phyloP scores from a whole-genome alignment of 768 basidiomycete species.

The Suillus paluster region DNA sequence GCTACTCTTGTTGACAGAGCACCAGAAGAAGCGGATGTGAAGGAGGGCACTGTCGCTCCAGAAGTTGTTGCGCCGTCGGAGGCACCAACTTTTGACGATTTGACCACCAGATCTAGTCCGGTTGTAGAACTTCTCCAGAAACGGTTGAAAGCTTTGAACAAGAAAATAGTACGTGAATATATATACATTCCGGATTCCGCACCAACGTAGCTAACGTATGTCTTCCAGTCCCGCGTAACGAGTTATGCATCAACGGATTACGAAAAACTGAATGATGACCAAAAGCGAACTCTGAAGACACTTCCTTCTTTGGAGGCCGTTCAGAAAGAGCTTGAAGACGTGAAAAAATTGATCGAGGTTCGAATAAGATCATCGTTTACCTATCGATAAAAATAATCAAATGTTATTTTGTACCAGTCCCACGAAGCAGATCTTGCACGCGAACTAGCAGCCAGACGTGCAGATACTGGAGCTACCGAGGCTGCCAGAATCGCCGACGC shows the following conservation, averaged over 20 bases:
- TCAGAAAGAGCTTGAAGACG: slow-evolving; percentile 81
- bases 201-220: background rate
- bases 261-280: slow-evolving; percentile 87
- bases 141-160: slow-evolving; percentile 73
- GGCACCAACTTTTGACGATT: slow-evolving; percentile 48
- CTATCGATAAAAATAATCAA: slow-evolving; percentile 5
- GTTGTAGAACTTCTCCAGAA: slow-evolving; percentile 81
- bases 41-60: slow-evolving; percentile 50
- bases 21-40: slow-evolving; percentile 50
- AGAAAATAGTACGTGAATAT: slow-evolving; percentile 74
- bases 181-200: background rate
- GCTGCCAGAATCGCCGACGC: slow-evolving; percentile 58
- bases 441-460: slow-evolving; percentile 57
- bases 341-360: slow-evolving; percentile 87
- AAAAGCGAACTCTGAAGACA: slow-evolving; percentile 72
- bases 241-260: slow-evolving; percentile 68
- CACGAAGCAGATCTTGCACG: slow-evolving; percentile 67
- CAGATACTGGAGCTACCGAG: slow-evolving; percentile 60
- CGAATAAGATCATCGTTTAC: slow-evolving; percentile 15
- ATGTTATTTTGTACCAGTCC: slow-evolving; percentile 40
- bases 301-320: slow-evolving; percentile 79
- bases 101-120: slow-evolving; percentile 59
- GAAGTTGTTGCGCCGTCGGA: slow-evolving; percentile 49
- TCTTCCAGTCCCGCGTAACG: slow-evolving; percentile 68
- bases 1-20: slow-evolving; percentile 53